These are phyloP conservation scores for Solanum phureja DNA, from an alignment of 257 asterid genomes.

Conservation along the genomic window DNA sequence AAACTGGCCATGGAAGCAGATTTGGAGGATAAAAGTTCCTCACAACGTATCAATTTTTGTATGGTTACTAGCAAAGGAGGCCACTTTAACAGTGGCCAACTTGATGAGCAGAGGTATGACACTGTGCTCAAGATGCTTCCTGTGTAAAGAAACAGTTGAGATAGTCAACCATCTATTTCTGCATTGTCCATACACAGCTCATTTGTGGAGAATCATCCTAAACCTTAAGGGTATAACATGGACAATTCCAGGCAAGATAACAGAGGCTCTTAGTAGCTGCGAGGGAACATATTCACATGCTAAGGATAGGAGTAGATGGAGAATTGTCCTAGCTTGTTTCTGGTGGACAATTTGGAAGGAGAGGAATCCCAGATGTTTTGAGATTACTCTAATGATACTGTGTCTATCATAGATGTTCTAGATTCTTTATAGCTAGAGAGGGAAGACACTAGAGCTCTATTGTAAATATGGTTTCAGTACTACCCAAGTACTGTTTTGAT, in stretches of 20 bases:
- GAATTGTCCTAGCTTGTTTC: background rate
- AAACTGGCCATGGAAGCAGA: background rate
- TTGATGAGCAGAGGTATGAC: background rate
- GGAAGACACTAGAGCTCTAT: background rate
- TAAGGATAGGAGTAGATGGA: background rate
- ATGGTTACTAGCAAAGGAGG: background rate
- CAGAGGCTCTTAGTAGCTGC: background rate
- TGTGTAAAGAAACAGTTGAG: background rate
- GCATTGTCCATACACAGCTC: background rate
- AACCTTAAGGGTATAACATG: background rate
- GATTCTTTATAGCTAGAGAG: background rate
- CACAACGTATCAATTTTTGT: background rate
- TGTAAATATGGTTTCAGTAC: background rate
- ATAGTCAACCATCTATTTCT: background rate
- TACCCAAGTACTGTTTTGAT: background rate
- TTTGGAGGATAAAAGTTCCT: background rate
- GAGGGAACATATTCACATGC: background rate
- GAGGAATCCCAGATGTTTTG: background rate
- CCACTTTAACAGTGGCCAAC: background rate
- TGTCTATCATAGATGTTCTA: background rate
- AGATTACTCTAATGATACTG: background rate
- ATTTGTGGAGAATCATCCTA: background rate
- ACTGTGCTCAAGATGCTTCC: background rate
- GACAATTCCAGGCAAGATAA: background rate
- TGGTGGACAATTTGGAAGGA: background rate